Evolutionary conservation across 257 asterid species (phyloP).

Genomic region (Gentiana straminea): DNA sequence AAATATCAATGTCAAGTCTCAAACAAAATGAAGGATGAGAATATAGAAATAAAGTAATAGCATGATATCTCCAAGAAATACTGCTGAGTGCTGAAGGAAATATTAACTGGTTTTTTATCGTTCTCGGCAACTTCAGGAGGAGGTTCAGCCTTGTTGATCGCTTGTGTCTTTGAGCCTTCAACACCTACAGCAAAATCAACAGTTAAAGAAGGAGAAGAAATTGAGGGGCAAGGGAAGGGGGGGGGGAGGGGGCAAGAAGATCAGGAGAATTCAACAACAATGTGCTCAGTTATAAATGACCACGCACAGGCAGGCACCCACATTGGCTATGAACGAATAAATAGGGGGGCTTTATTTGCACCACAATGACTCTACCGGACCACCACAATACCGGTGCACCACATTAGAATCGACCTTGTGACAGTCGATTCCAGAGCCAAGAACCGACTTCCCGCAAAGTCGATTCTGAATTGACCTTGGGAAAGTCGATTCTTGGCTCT

Average conservation of each 20-base stretch:
- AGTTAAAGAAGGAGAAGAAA: not conserved
- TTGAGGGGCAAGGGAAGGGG: not conserved
- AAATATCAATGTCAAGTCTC: not conserved
- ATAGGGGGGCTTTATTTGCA: no score
- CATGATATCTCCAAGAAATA: conserved; percentile 1
- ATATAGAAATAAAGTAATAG: not conserved
- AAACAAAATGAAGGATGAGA: not conserved
- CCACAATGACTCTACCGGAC: no score
- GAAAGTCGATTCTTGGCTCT: no score
- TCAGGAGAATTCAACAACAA: conserved; percentile 2
- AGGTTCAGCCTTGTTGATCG: conserved; percentile 26
- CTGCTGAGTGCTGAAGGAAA: conserved; percentile 10
- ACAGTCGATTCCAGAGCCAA: no score
- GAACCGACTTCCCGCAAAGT: no score
- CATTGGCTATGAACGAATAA: no score
- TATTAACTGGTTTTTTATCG: conserved; percentile 40
- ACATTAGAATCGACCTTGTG: no score
- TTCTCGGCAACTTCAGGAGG: conserved; percentile 31
- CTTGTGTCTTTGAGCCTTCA: conserved; percentile 19
- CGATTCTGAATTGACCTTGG: no score
- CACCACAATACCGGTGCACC: no score
- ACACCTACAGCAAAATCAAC: conserved; percentile 26
- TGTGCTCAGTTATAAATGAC: not conserved
- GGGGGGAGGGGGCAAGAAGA: not conserved
- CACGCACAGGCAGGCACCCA: not conserved